Percentiles rank a stretch among this genome's conserved stretches.
phyloP scores from a whole-genome alignment of 2,329 filamentous ascomycete genomes.

The Gaeumannomyces sp. region DNA sequence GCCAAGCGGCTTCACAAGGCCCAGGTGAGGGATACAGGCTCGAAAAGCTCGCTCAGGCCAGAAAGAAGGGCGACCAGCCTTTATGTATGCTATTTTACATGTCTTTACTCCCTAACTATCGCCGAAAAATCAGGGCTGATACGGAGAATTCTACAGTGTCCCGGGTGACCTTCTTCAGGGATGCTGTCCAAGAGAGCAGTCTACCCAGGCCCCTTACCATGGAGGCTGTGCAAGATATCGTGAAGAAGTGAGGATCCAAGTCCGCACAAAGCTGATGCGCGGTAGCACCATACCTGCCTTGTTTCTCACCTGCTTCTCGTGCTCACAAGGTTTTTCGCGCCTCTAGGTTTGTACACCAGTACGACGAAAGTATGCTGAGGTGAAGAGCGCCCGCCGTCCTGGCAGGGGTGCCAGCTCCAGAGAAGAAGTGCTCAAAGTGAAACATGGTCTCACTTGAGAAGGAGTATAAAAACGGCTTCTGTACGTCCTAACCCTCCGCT shows the following conservation, averaged over 20 bases:
- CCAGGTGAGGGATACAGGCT: conserved; percentile 74
- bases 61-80: conserved; percentile 68
- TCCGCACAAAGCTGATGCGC: background rate
- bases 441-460: conserved; percentile 64
- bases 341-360: conserved; percentile 55
- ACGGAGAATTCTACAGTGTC: conserved; percentile 43
- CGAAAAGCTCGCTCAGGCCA: conserved; percentile 60
- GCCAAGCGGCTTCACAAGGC: conserved; percentile 75
- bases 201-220: conserved; percentile 1
- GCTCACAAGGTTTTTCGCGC: background rate
- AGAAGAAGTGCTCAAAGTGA: conserved; percentile 71
- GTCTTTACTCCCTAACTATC: background rate
- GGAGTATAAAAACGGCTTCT: conserved; percentile 79
- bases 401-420: conserved; percentile 72
- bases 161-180: conserved; percentile 58
- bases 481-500: conserved; percentile 37
- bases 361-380: conserved; percentile 61
- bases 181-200: conserved; percentile 1
- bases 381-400: conserved; percentile 65
- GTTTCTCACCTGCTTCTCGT: conserved; percentile 18
- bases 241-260: conserved; percentile 46
- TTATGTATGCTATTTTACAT: conserved; percentile 48
- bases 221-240: conserved; percentile 47
- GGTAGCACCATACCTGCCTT: conserved; percentile 14
- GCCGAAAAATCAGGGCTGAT: background rate